Evolutionary conservation across 495 filamentous ascomycete species (phyloP), one percentile per base, ranked within the genome.

Genomic region (Hypoxylon lienhwacheense): DNA sequence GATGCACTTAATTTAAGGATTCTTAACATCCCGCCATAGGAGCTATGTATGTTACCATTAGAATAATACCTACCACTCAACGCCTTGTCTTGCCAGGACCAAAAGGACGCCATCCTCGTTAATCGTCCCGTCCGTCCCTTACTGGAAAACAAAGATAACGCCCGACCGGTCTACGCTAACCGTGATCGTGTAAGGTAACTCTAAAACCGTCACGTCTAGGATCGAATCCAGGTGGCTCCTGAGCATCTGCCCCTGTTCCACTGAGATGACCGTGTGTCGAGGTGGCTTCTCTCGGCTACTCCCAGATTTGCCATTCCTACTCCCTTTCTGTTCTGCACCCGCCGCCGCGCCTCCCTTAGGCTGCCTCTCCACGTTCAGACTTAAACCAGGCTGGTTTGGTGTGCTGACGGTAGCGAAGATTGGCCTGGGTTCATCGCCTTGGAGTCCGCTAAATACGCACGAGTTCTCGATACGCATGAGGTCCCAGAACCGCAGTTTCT

Each of bases 401-500:
- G 80, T 82, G 33, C n/a, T 46, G 4, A 51, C 46, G 1, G 36
- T 45, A 10, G 26, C 5, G 65, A 90, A 97, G 14, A 80, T 78
- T 16, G 90, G 87, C 62, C 82, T 81, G 10, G 73, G 72, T 32
- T 95, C 87, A 11, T 90, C 86, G 5, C 73, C 66, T 42, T 84
- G 86, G 7, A 90, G 67, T 0, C 95, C 95, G 69, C 86, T 93
- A 32, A 95, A 83, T 17, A 97, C 79, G 35, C 76, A 75, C 3
- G 87, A 91, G 16, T 81, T 74, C 59, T 95, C 89, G 4, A 89
- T 74, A 7, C 81, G 82, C 5, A 79, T 72, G 7, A 90, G 73
- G 64, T 97, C 93, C 93, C 93, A 98, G 70, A 91, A 96, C 5
- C 93, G 82, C 15, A 98, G 81, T 66, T 91, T 95, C 67, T 86